Base-by-base conservation (phyloP, 331 rosid genomes). In the Malus hybrid region DNA sequence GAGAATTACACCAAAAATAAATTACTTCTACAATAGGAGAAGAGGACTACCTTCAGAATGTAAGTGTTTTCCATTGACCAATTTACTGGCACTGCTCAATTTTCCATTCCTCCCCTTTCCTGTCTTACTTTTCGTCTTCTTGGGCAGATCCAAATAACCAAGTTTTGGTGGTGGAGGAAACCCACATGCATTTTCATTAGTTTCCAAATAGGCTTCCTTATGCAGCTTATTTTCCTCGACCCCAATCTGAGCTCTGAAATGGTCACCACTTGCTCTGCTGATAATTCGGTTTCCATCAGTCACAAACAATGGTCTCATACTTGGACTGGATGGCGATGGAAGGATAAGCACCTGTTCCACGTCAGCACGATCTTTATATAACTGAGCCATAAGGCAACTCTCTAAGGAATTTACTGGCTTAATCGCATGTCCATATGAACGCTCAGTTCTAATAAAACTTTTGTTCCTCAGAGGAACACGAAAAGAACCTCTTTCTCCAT, bases 351-450 rank as follows among this genome's bases (percentile, higher is more conserved):
- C 80, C 66, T 72, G 88, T 77, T 84, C 86, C 84, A 82, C 65
- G 78, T 88, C 82, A 57, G 82, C 74, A 42, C 66, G 86, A 55
- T 84, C 88, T 68, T 70, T 87, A 84, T 76, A 82, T 19, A 88
- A 87, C 70, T 92, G 93, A 75, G 96, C 87, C 88, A 87, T 63
- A 12, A 89, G 84, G 79, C 96, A 90, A 85, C 96, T 84, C 66
- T 90, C 93, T 39, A 90, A 78, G 12, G 98, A 88, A 82, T 71
- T 89, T 55, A 76, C 46, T 2, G 95, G 91, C 68, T 70, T 84
- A 70, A 60, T 52, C 63, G 46, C 72, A 74, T 74, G 83, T 12
- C 82, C 66, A 70, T 46, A 29, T 63, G 76, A 76, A 50, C 42
- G 77, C 77, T 77, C 83, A 68, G 84, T 53, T 81, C 84, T 76